Evolutionary conservation across 768 basidiomycete genomes (phyloP).

Genomic region (Kondoa subrosea): DNA sequence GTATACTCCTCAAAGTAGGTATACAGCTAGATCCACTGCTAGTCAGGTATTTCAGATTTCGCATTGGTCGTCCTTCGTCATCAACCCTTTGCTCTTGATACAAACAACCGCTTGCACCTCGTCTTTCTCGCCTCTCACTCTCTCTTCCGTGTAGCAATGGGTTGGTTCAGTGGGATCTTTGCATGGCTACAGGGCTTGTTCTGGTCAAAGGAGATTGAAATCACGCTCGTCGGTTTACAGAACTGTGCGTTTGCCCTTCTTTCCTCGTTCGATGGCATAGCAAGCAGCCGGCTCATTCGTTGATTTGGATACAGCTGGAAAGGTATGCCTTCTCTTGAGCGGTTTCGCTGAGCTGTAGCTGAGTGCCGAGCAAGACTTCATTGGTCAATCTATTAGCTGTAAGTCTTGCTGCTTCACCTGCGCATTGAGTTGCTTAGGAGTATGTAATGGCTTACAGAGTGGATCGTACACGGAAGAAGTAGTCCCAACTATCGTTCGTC

Average conservation of each 20-base stretch:
- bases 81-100: too few species aligned
- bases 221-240: slow-evolving; percentile 19
- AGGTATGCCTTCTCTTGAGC: not conserved
- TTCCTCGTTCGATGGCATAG: not conserved
- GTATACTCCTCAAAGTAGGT: not conserved
- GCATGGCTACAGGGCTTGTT: slow-evolving; percentile 19
- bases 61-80: too few species aligned
- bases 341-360: not conserved
- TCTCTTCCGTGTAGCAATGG: not conserved
- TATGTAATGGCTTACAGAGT: slow-evolving; percentile 9
- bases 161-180: not conserved
- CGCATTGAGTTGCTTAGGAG: not conserved
- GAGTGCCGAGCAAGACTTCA: slow-evolving; percentile 14
- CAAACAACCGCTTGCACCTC: too few species aligned
- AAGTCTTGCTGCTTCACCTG: not conserved
- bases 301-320: slow-evolving; percentile 3
- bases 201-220: slow-evolving; percentile 20
- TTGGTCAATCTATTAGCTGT: slow-evolving; percentile 19
- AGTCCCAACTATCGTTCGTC: slow-evolving; percentile 16
- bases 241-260: slow-evolving; percentile 8
- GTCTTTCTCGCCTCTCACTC: too few species aligned
- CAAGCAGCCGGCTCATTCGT: not conserved
- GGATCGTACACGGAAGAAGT: slow-evolving; percentile 15
- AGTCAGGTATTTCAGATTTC: too few species aligned
- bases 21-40: not conserved